Percentiles rank a stretch among this genome's conserved stretches.
These are phyloP conservation scores for Pecoramyces ruminantium DNA, from an alignment of 192 early-diverging fungal species.

Conservation along the genomic window DNA sequence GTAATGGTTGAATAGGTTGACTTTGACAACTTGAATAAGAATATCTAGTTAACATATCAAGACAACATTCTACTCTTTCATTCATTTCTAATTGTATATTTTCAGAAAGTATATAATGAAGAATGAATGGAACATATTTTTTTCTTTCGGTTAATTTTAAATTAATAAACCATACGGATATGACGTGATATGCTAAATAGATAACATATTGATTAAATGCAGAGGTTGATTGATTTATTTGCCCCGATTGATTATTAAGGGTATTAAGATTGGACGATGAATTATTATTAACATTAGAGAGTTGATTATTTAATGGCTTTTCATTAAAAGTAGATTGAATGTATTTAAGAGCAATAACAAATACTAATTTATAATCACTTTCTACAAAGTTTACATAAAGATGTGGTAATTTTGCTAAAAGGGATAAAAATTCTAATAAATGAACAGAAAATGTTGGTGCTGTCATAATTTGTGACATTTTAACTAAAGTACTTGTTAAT, in stretches of 20 bases:
- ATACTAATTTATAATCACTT: slow-evolving; percentile 66
- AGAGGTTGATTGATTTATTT: not conserved
- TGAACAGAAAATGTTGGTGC: slow-evolving; percentile 57
- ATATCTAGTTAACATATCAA: slow-evolving; percentile 86
- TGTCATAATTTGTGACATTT: slow-evolving; percentile 71
- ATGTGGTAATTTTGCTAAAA: slow-evolving; percentile 56
- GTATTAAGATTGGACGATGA: slow-evolving; percentile 6
- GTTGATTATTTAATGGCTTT: slow-evolving; percentile 3
- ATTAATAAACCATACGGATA: slow-evolving; percentile 75
- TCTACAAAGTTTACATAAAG: slow-evolving; percentile 67
- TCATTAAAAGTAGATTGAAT: slow-evolving; percentile 26
- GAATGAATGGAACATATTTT: slow-evolving; percentile 63
- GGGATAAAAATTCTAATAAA: slow-evolving; percentile 83
- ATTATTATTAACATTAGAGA: slow-evolving; percentile 5
- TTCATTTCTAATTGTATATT: slow-evolving; percentile 44
- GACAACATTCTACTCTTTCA: slow-evolving; percentile 77
- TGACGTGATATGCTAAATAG: slow-evolving; percentile 85
- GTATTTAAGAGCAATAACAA: slow-evolving; percentile 81
- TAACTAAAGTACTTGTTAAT: slow-evolving; percentile 45
- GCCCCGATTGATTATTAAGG: not conserved
- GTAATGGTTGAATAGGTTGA: not conserved
- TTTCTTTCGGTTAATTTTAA: slow-evolving; percentile 54
- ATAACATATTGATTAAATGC: slow-evolving; percentile 64
- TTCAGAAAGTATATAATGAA: slow-evolving; percentile 50
- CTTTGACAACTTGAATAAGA: slow-evolving; percentile 43